Percentiles rank a stretch among this genome's conserved stretches.
These are phyloP conservation scores for Blastobotrys ciferrii DNA, from an alignment of 1,139 yeast genomes.

Conservation along the genomic window DNA sequence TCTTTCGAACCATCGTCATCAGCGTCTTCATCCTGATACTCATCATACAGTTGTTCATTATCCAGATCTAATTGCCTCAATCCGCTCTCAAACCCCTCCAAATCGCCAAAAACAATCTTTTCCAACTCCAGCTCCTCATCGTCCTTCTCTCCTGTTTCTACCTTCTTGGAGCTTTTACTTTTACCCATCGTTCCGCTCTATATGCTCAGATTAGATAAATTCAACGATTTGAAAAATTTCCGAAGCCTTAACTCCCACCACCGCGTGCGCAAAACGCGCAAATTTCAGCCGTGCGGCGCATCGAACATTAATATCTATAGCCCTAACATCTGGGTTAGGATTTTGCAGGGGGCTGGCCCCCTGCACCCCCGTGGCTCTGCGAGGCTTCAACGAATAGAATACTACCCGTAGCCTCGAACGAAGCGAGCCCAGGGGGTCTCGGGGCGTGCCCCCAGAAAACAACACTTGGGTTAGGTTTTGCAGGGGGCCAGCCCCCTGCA, in stretches of 20 bases:
- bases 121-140: constrained; percentile 78
- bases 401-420: too few relatives aligned
- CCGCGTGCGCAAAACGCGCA: background rate
- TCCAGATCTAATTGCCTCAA: constrained; percentile 53
- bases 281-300: background rate
- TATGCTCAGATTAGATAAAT: background rate
- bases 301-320: too few relatives aligned
- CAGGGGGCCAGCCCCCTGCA: too few relatives aligned
- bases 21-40: constrained; percentile 42
- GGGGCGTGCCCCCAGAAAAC: too few relatives aligned
- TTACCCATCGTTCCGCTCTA: background rate
- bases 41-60: constrained; percentile 43
- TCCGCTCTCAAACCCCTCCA: constrained; percentile 70
- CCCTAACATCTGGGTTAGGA: too few relatives aligned
- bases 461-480: too few relatives aligned
- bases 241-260: background rate
- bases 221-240: background rate
- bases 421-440: too few relatives aligned
- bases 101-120: constrained; percentile 86
- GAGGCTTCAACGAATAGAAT: too few relatives aligned
- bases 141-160: constrained; percentile 56
- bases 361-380: too few relatives aligned
- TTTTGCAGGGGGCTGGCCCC: too few relatives aligned
- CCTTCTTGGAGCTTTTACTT: constrained; percentile 7
- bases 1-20: constrained; percentile 38